A percentile compares a stretch with the other conserved stretches of the same genome.
phyloP scores from a whole-genome alignment of 2,329 filamentous ascomycete species.

The Botrytis sinoallii region DNA sequence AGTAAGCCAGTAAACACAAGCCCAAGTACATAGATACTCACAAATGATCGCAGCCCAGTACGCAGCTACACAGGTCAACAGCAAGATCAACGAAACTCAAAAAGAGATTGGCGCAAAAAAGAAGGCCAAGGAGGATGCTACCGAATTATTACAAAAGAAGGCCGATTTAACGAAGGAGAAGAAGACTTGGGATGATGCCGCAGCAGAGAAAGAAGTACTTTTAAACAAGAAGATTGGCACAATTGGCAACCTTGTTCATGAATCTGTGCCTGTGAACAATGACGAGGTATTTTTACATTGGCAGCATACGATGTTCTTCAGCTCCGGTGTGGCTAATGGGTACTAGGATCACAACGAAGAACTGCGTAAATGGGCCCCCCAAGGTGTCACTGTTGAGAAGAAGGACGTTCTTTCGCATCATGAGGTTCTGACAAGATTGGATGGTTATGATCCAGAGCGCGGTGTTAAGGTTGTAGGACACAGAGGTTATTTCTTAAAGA shows the following conservation, averaged over 20 bases:
- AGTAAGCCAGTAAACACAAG: slow-evolving; percentile 46
- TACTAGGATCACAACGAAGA: slow-evolving; percentile 72
- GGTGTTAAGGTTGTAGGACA: slow-evolving; percentile 94
- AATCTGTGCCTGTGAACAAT: slow-evolving; percentile 77
- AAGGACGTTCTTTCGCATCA: slow-evolving; percentile 83
- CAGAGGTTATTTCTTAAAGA: slow-evolving; percentile 86
- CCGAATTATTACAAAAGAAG: slow-evolving; percentile 76
- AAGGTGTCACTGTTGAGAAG: slow-evolving; percentile 71
- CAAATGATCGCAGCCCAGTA: slow-evolving; percentile 57
- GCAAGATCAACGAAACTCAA: slow-evolving; percentile 82
- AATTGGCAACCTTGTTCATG: slow-evolving; percentile 90
- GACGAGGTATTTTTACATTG: slow-evolving; percentile 58
- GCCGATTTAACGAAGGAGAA: slow-evolving; percentile 75
- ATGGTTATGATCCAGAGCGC: slow-evolving; percentile 89
- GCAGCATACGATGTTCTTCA: neutral
- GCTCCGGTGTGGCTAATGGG: slow-evolving; percentile 6
- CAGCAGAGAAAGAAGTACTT: slow-evolving; percentile 69
- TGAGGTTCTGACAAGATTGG: slow-evolving; percentile 82
- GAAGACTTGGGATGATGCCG: slow-evolving; percentile 72
- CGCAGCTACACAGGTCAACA: slow-evolving; percentile 73
- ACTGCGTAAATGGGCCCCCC: slow-evolving; percentile 76
- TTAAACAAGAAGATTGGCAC: slow-evolving; percentile 77
- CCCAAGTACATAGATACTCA: slow-evolving; percentile 5
- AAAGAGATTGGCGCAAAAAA: slow-evolving; percentile 91
- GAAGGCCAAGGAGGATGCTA: slow-evolving; percentile 88